Evolutionary conservation across 192 early-diverging fungal genomes (phyloP).

Genomic region (Borealophlyctis nickersoniae): DNA sequence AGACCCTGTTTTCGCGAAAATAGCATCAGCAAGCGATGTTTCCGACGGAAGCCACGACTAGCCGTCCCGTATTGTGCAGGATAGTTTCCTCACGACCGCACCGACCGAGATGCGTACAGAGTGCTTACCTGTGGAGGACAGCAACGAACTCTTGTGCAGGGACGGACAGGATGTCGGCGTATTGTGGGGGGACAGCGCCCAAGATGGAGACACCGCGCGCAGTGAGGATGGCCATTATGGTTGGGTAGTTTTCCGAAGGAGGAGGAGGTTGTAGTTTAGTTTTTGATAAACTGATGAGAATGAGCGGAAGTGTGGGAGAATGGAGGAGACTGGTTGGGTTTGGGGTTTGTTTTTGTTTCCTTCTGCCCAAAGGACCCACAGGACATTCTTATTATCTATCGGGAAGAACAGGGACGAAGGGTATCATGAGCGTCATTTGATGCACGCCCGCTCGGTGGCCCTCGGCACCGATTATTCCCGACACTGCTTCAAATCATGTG

Average conservation of each 20-base stretch:
- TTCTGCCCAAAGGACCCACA: too few relatives aligned
- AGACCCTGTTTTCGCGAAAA: slow-evolving; percentile 53
- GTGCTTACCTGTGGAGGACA: slow-evolving; percentile 72
- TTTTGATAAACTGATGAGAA: neutral
- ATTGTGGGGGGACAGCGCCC: slow-evolving; percentile 45
- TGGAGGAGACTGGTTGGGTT: too few relatives aligned
- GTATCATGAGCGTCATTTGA: too few relatives aligned
- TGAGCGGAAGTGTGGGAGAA: too few relatives aligned
- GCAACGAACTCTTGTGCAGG: slow-evolving; percentile 84
- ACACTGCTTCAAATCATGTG: too few relatives aligned
- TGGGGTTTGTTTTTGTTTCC: too few relatives aligned
- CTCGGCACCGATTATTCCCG: too few relatives aligned
- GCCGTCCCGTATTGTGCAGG: too few relatives aligned
- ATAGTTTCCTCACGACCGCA: neutral
- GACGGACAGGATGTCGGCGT: slow-evolving; percentile 73
- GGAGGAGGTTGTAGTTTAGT: slow-evolving; percentile 1
- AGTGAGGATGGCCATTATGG: slow-evolving; percentile 23
- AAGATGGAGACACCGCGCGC: slow-evolving; percentile 42
- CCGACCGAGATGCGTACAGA: neutral
- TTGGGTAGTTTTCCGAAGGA: neutral
- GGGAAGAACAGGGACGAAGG: too few relatives aligned
- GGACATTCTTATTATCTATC: too few relatives aligned
- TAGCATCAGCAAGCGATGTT: neutral
- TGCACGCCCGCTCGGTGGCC: too few relatives aligned
- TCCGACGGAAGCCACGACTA: too few relatives aligned